Evolutionary conservation across 2,329 filamentous ascomycete genomes (phyloP), one percentile per base, ranked within the genome.

Genomic region (Arthrobotrys iridis): DNA sequence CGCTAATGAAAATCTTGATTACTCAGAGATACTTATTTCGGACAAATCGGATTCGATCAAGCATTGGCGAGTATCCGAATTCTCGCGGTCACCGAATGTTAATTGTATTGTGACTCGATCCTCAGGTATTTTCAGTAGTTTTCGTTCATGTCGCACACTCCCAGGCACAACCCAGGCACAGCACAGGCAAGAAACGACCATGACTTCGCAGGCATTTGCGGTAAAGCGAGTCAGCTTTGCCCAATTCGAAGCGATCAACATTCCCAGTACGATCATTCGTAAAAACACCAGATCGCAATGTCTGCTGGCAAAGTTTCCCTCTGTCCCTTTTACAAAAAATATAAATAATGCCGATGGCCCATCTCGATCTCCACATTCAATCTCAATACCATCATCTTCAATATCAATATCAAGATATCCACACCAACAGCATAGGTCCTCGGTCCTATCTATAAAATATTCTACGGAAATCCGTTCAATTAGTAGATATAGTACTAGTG

Each of bases 161-260:
- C n/a, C n/a, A 55, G 50, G 50, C 50, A 37, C 50, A 6, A 24
- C 30, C 28, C 28, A 55, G 50, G 50, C 50, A 40, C 15, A 13
- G 4, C 11, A 40, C 50, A n/a, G 28, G 11, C 26, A 22, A 20
- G 26, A 35, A 3, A 33, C 28, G 20, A 55, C 22, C 30, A 55
- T 55, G 50, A 55, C 30, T 37, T 37, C 30, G 24, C 50, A 55
- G 30, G 50, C 30, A 24, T n/a, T 37, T 30, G 15, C 50, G 8
- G 28, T 24, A 18, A 55, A 13, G 8, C 26, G 28, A 37, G 50
- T 55, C 50, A 55, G 28, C 30, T 55, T 55, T 11, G 28, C 48
- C 2, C 48, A 55, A 35, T 55, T 37, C 50, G 18, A 55, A 35
- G 11, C 8, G 2, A 55, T 35, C 10, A 55, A 55, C n/a, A 4